Evolutionary conservation across 768 basidiomycete genomes (phyloP).

Genomic region (Strobilomyces dryophilus): DNA sequence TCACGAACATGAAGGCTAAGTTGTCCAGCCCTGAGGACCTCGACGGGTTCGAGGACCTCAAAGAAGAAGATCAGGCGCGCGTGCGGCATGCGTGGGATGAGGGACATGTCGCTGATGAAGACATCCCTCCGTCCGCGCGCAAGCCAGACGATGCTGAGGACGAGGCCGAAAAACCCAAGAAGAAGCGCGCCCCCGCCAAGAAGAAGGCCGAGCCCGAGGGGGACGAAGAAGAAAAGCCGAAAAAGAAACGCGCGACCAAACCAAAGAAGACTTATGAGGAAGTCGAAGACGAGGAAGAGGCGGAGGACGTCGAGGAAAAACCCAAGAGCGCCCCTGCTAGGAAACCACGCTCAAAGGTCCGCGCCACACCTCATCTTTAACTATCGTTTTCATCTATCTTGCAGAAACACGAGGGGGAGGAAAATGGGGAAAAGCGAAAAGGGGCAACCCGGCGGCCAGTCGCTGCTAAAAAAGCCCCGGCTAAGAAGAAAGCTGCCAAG

Average conservation of each 20-base stretch:
- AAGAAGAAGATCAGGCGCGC: conserved; percentile 63
- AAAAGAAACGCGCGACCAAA: conserved; percentile 31
- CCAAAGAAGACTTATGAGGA: conserved; percentile 33
- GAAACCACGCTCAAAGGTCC: conserved; percentile 36
- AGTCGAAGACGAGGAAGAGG: conserved; percentile 33
- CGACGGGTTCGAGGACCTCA: conserved; percentile 81
- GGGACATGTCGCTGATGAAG: conserved; percentile 78
- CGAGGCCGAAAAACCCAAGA: conserved; percentile 54
- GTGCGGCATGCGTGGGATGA: conserved; percentile 70
- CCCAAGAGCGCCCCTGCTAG: conserved; percentile 31
- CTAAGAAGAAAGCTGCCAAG: conserved; percentile 43
- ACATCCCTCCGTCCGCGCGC: conserved; percentile 71
- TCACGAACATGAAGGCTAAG: conserved; percentile 65
- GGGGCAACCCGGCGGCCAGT: conserved; percentile 44
- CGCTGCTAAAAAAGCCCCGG: conserved; percentile 42
- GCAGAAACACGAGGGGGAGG: conserved; percentile 31
- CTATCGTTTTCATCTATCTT: conserved; percentile 11
- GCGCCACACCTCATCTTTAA: conserved; percentile 12
- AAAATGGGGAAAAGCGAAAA: conserved; percentile 44
- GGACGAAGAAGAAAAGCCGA: conserved; percentile 36
- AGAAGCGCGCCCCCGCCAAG: conserved; percentile 38
- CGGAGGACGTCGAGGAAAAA: conserved; percentile 24
- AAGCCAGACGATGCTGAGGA: conserved; percentile 51
- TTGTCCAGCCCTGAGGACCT: conserved; percentile 61
- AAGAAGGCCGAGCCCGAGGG: conserved; percentile 32